Evolutionary conservation across 164 flowering plant genomes (phyloP), one percentile per base, ranked within the genome.

Genomic region (Chloranthus sessilifolius): DNA sequence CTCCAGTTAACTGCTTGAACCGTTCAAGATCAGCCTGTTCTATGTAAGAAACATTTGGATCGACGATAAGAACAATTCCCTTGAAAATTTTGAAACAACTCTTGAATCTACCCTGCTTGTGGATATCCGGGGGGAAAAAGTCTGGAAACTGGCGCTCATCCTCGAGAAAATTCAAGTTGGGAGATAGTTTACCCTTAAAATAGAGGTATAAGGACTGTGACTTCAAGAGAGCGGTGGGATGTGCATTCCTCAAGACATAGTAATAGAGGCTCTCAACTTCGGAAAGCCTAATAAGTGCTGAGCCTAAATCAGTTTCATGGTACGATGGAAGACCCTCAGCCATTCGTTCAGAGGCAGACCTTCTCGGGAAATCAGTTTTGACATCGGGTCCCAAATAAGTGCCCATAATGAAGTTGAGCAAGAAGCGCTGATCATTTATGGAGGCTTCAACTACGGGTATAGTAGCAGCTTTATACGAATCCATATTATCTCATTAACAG

Each of bases 311-410:
- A 50, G 30, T 23, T 10, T 11, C 12, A 50, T 16, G 14, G 31
- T 58, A 58, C 7, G 50, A 43, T 0, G 62, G 62, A 29, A 50
- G 50, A 4, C 55, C 48, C 20, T 58, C 56, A 1, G 50, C 50
- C 15, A 58, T 25, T 25, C 62, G 54, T 19, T 58, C 55, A 25
- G 29, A 42, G 31, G 50, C 62, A 15, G 62, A 58, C 34, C 55
- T 49, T 43, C 55, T 58, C 22, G 62, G 62, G 5, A 24, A 26
- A 34, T 58, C 62, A 34, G 62, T 33, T 43, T 50, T 58, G 43
- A 58, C 55, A 50, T 58, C 55, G 11, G 62, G 62, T 17, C 62
- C 55, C 33, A 58, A 34, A 50, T 50, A 58, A 50, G 49, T 50
- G 9, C 55, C 55, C 33, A 58, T 41, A 4, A 58, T 58, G 43